Evolutionary conservation across 768 basidiomycete species (phyloP), one percentile per base, ranked within the genome.

Genomic region (Calocera viscosa): DNA sequence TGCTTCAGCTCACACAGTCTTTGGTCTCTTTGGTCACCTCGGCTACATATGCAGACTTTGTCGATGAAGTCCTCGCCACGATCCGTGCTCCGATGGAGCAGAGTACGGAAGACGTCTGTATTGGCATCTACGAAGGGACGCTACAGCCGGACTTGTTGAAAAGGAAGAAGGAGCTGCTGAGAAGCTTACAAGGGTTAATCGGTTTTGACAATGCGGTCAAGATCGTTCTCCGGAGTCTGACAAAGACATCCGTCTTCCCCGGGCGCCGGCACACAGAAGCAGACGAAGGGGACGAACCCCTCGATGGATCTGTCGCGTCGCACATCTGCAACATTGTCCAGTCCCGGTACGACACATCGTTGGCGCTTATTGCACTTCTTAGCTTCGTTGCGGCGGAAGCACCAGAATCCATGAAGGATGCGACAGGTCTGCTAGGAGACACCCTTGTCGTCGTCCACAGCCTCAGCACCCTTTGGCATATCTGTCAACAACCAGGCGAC

Each of bases 371-470:
- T 64, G 80, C 82, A 26, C 75, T 91, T 30, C 79, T 91, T 19
- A 86, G 90, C 73, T 89, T 90, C 78, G 78, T 89, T 64, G 80
- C 84, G 7, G 84, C 86, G 28, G 82, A 85, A 40, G 76, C 87
- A n/a, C 76, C 77, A 38, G 76, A 79, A 35, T 88, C 87, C 85
- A 24, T 72, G 89, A 30, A 75, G 89, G 60, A 85, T 84, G 43
- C 69, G 10, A 19, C 30, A 19, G 63, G 16, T 10, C 26, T 68
- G 10, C 33, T 69, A 22, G 70, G 65, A 10, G 88, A 91, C 73
- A 82, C 90, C 26, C 86, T 91, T 74, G 87, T 88, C 8, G 84
- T 91, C 30, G 90, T 88, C 70, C 82, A 89, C n/a, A 88, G 88
- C 16, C 77, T 89, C 26, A 84, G 87, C 26, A 87, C 89, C 79